Evolutionary conservation across 495 filamentous ascomycete species (phyloP), one percentile per base, ranked within the genome.

Genomic region (Niebla homalea): DNA sequence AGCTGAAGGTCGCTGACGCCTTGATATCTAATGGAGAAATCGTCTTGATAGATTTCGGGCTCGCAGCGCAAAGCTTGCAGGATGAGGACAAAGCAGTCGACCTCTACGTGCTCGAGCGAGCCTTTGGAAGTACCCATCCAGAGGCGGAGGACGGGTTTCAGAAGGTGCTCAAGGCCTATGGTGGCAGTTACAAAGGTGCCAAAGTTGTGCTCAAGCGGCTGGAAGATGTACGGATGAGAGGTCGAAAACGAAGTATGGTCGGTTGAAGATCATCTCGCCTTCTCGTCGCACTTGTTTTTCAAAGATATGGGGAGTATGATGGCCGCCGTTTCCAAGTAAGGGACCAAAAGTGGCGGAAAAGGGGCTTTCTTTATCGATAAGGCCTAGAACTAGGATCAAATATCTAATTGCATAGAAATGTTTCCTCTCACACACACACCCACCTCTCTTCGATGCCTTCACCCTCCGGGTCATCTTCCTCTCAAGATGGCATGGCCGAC

Each of bases 231-330:
- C 79, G 92, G 67, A 78, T 94, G 83, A 77, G 92, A 61, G 93
- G 92, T n/a, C 73, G 92, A 62, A 99, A 99, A 79, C 83, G 83
- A 67, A 97, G 87, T 61, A 97, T 99, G 92, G 56, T 98, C 57
- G 92, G 92, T 45, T 93, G 71, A 65, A 11, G 14, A 5, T 32
- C 14, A 11, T 0, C 14, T 32, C 29, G 29, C 29, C 29, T 7
- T 32, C 14, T 12, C 29, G 14, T 32, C 29, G 29, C 29, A 32
- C 29, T 32, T 32, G 4, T 11, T 32, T 12, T 32, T 32, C 29
- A 32, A n/a, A 32, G 3, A 32, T 32, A 11, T 32, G 29, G 29
- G 14, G 8, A 32, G 29, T 1, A 12, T 12, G 14, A 12, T 32
- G 29, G 29, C 29, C 29, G 29, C 10, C 29, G 29, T 11, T 32